These are phyloP conservation scores for Penicillium sp. DNA, from an alignment of 2,329 filamentous ascomycete species.

Conservation along the genomic window DNA sequence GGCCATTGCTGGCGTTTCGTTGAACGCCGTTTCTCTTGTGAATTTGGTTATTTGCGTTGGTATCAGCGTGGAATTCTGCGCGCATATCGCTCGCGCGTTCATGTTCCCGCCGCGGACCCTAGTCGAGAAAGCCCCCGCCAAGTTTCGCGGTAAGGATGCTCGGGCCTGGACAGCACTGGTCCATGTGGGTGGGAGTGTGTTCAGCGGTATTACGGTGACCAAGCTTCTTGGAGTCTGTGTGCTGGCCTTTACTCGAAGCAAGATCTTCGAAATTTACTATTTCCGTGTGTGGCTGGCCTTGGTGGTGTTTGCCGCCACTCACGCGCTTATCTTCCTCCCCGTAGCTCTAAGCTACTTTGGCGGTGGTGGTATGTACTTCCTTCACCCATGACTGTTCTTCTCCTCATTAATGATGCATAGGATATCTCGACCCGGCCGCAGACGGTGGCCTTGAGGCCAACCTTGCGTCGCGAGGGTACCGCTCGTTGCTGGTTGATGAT, in stretches of 20 bases:
- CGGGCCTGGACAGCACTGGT: conserved; percentile 91
- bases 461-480: conserved; percentile 75
- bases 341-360: conserved; percentile 85
- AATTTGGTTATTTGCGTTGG: conserved; percentile 97
- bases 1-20: conserved; percentile 82
- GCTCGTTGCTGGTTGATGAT: conserved; percentile 76
- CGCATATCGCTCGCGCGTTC: conserved; percentile 93
- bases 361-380: conserved; percentile 64
- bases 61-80: conserved; percentile 96
- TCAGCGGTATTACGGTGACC: conserved; percentile 94
- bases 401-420: conserved; percentile 41
- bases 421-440: conserved; percentile 84
- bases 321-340: conserved; percentile 88
- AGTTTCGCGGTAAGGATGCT: conserved; percentile 79
- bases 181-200: conserved; percentile 92
- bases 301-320: conserved; percentile 83
- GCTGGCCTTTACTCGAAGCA: conserved; percentile 90
- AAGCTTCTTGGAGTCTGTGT: conserved; percentile 92
- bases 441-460: conserved; percentile 91
- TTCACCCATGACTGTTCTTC: neutral
- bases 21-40: conserved; percentile 94
- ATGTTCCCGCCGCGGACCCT: conserved; percentile 85
- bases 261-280: conserved; percentile 99
- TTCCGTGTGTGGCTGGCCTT: conserved; percentile 95
- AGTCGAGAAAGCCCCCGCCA: conserved; percentile 76